Percentiles rank a stretch among this genome's conserved stretches.
phyloP scores from a whole-genome alignment of 257 asterid species.

The Perilla frutescens region DNA sequence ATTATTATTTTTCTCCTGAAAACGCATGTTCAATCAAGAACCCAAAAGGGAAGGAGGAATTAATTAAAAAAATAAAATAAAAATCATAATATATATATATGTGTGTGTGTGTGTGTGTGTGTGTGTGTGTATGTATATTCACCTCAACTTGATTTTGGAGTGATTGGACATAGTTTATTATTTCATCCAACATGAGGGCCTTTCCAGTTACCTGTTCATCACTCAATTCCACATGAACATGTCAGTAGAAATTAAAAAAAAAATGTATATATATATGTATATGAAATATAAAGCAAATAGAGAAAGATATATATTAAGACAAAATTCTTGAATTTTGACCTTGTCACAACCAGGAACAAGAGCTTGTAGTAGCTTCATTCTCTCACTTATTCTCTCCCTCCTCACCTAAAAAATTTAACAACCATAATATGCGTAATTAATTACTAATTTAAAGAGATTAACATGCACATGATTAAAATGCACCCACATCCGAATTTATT shows the following conservation, averaged over 20 bases:
- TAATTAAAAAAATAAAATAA: background rate
- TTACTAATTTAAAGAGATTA: too few relatives aligned
- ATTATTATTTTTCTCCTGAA: background rate
- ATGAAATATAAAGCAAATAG: background rate
- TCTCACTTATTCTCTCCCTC: conserved; percentile 86
- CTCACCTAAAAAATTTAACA: conserved; percentile 54
- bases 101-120: too few relatives aligned
- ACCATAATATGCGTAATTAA: too few relatives aligned
- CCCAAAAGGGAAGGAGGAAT: too few relatives aligned
- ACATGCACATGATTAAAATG: too few relatives aligned
- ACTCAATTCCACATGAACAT: conserved; percentile 51
- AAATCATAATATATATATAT: background rate
- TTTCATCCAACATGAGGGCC: conserved; percentile 97
- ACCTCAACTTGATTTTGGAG: conserved; percentile 95
- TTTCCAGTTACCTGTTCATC: conserved; percentile 80
- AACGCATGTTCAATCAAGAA: background rate
- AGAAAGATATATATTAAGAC: conserved; percentile 24
- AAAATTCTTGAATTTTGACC: conserved; percentile 47
- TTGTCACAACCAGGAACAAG: conserved; percentile 93
- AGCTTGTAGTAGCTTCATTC: conserved; percentile 79
- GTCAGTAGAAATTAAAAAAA: conserved; percentile 33
- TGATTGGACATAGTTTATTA: conserved; percentile 87
- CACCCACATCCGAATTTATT: too few relatives aligned
- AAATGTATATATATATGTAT: background rate
- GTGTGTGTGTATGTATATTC: background rate